Evolutionary conservation across 2,329 filamentous ascomycete species (phyloP), one percentile per base, ranked within the genome.

Genomic region (Furcasterigmium sp.): DNA sequence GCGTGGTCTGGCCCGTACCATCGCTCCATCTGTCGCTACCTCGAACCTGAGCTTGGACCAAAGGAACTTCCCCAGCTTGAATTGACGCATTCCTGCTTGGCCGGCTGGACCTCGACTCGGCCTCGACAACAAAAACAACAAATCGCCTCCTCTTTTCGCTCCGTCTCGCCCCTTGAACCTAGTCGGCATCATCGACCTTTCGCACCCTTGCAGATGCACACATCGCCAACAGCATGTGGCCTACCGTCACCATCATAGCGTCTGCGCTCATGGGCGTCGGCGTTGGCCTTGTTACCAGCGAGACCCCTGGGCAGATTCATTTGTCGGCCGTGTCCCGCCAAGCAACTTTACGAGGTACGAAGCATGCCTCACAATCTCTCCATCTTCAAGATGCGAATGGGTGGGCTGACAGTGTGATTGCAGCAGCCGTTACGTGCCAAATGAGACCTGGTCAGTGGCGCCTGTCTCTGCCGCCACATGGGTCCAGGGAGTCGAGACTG

Each of bases 341-440:
- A 26, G 7, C 7, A 11, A 7, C 23, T 26, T 26, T 26, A 11
- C 23, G 7, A 26, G 23, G 23, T 26, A 26, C 11, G 23, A 7
- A 26, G 11, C 7, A 26, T 26, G 11, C 7, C 23, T 26, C 11
- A 11, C 23, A 11, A 25, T 39, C 23, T 14, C 28, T n/a, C 23
- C 25, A 19, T 39, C 37, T 25, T n/a, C 23, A 17, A 15, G 26
- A 14, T 25, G 37, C 37, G 30, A 29, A 25, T n/a, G 29, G 15
- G 29, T 21, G 44, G 39, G 8, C 62, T 81, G 21, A 75, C 77
- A 5, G 76, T 78, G 26, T 21, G n/a, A n/a, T n/a, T n/a, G 39
- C 21, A 21, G 36, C 39, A 41, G 39, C 19, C 30, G 19, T 41
- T 20, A 41, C 39, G 3, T 41, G 39, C 19, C 39, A 36, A 41